Base-by-base conservation (phyloP, 495 filamentous ascomycete genomes). In the Hypoxylon fragiforme region DNA sequence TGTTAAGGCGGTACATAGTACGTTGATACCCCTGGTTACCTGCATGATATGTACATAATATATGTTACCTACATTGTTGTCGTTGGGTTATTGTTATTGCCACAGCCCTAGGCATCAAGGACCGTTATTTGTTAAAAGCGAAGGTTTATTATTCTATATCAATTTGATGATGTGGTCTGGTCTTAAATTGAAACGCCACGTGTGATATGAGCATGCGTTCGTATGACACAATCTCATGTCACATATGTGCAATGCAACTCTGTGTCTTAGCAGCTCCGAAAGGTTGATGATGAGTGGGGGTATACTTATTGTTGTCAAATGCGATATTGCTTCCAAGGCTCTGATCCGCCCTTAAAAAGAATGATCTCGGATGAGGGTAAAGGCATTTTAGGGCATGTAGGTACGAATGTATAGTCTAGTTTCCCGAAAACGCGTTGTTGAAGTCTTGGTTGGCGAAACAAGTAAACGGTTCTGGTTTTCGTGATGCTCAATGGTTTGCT, bases 401-500 rank as follows among this genome's bases (percentile, higher is more conserved):
- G n/a, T n/a, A n/a, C n/a, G n/a, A n/a, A n/a, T n/a, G n/a, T n/a
- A n/a, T n/a, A n/a, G n/a, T n/a, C n/a, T n/a, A n/a, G n/a, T n/a
- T n/a, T n/a, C n/a, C n/a, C 39, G 30, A 42, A 24, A 52, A 56
- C 58, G 51, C 51, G 58, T 47, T 56, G 52, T 32, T 28, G 24
- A n/a, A n/a, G n/a, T n/a, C n/a, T n/a, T 45, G 48, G 26, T 46
- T 26, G 55, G 47, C 52, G 16, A 36, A 28, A 62, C 44, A 52
- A 19, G 37, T 24, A 1, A 45, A 19, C 16, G 35, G 21, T 37
- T 50, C 18, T 56, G 32, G 36, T 56, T 62, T 62, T 62, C 58
- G 58, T 56, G 52, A 47, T 53, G 57, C 47, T 51, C 37, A 61
- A 61, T 51, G 26, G 28, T 24, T 34, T 48, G 9, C n/a, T n/a